Evolutionary conservation across 441 rosid species (phyloP).

Genomic region (Pelargonium exstipulatum): DNA sequence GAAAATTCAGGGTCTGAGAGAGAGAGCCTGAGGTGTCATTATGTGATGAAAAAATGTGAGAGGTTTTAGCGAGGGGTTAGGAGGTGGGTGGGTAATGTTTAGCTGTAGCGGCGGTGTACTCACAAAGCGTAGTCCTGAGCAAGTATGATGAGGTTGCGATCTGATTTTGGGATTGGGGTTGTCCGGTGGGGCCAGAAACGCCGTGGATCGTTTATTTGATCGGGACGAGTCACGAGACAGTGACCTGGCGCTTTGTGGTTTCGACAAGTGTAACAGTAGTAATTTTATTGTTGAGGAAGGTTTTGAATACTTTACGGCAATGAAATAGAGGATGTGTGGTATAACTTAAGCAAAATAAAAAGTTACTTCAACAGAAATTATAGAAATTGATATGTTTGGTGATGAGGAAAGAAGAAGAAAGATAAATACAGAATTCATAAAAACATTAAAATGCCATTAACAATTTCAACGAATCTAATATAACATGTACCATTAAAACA

Average conservation of each 20-base stretch:
- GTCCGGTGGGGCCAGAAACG: constrained; percentile 6
- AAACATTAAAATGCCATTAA: no score
- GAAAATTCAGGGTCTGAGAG: not conserved
- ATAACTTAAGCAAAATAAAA: no score
- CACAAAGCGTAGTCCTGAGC: not conserved
- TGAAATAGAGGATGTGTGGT: not conserved
- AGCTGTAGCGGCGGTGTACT: not conserved
- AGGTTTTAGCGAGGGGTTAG: constrained; percentile 1
- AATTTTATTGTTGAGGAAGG: not conserved
- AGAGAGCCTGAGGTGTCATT: not conserved
- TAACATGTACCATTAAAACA: no score
- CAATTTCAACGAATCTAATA: no score
- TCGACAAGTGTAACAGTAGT: not conserved
- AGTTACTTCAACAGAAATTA: no score
- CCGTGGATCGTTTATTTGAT: not conserved
- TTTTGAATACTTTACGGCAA: not conserved
- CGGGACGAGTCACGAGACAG: not conserved
- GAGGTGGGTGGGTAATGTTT: not conserved
- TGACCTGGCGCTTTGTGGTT: not conserved
- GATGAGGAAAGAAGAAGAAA: no score
- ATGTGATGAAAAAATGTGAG: not conserved
- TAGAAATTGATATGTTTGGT: no score
- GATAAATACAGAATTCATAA: no score
- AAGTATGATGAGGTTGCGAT: no score
- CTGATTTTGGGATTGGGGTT: no score